Percentiles rank a stretch among this genome's conserved stretches.
phyloP scores from a whole-genome alignment of 108 stramenopile species.

The Nitzschia sp. region DNA sequence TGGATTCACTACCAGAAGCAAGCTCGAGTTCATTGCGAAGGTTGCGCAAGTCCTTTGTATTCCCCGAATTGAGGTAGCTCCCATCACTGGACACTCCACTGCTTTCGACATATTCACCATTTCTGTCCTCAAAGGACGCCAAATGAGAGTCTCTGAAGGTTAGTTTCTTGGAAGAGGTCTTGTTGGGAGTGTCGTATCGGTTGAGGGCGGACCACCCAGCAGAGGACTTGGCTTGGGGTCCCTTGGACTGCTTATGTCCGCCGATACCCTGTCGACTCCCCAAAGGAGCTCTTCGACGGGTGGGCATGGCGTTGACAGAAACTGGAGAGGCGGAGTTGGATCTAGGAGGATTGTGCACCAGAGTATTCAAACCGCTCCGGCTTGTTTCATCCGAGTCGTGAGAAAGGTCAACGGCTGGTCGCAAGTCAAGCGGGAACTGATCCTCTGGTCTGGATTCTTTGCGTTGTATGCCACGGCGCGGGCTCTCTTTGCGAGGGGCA shows the following conservation, averaged over 20 bases:
- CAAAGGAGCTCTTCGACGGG: not conserved
- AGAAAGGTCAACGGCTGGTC: not conserved
- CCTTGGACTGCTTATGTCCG: not conserved
- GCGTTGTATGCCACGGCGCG: not conserved
- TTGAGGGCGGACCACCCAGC: no score
- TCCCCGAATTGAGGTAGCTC: not conserved
- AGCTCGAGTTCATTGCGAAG: not conserved
- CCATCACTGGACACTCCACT: not conserved
- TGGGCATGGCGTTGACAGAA: not conserved
- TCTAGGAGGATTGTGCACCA: not conserved
- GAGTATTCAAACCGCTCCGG: not conserved
- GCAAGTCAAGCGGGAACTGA: not conserved
- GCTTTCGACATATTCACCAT: not conserved
- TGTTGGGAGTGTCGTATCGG: not conserved
- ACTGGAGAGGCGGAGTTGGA: not conserved
- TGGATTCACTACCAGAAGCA: not conserved
- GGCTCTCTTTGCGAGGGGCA: no score
- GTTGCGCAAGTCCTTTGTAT: not conserved
- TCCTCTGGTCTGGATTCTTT: not conserved
- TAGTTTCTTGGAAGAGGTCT: not conserved
- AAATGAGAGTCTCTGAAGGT: not conserved
- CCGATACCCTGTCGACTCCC: not conserved
- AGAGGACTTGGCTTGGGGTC: not conserved
- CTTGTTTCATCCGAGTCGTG: not conserved
- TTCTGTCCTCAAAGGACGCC: not conserved